Base-by-base conservation (phyloP, 768 basidiomycete genomes). In the Leucosporidium yakuticum region DNA sequence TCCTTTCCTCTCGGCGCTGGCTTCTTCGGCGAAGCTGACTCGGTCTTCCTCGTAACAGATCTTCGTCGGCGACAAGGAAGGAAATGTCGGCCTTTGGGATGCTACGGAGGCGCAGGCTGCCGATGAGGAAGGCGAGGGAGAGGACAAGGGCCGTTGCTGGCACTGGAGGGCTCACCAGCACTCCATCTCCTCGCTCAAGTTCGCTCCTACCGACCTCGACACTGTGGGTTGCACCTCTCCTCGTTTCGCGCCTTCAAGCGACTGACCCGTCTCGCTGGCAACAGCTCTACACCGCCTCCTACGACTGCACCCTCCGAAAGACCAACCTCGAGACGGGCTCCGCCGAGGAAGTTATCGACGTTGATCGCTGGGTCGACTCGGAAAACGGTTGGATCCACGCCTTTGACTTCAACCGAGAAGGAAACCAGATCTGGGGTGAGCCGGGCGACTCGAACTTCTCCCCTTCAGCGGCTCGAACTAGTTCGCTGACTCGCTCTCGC, bases 251-350 rank as follows among this genome's bases (percentile, higher is more conserved):
- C 56, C 27, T 21, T n/a, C 34, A 9, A 27, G 36, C 54, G 12
- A 9, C 8, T 23, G 21, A 47, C 29, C 8, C 29, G 25, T 15
- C n/a, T 31, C 25, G 4, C 19, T 17, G 21, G 19, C 9, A 19
- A 6, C 62, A 80, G 77, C 71, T 81, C 23, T 80, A 76, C 69
- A 75, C 80, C 1, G 73, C 77, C 0, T 78, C 78, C 0, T 81
- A 82, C 75, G 81, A 82, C 70, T 77, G 77, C 51, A 78, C 81
- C 4, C 62, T 82, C 12, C 79, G 81, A 6, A 65, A 66, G 3
- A 70, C 80, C 57, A 75, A 79, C 60, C 77, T 82, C 56, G 60
- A 76, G 25, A 76, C 73, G 9, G 71, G 76, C 44, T 67, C 63
- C 29, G 80, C 79, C 31, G 74, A 74, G 29, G 79, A 81, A 61